Evolutionary conservation across 2,329 filamentous ascomycete species (phyloP).

Genomic region (Venturia pyrina): DNA sequence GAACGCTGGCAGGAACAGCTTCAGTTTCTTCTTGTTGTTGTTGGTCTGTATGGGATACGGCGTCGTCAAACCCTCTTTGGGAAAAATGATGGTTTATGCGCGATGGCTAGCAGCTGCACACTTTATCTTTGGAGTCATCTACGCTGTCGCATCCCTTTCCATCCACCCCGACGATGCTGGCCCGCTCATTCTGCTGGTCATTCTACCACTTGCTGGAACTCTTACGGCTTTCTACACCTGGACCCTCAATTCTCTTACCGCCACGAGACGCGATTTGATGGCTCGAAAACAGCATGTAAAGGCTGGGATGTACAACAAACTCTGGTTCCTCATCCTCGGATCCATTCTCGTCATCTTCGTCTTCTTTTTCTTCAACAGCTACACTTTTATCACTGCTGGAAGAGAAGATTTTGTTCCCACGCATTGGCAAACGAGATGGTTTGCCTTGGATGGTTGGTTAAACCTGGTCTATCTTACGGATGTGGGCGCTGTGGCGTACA

Average conservation of each 20-base stretch:
- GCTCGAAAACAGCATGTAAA: slow-evolving; percentile 92
- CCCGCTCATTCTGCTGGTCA: slow-evolving; percentile 82
- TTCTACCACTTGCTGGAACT: slow-evolving; percentile 82
- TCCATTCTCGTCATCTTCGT: slow-evolving; percentile 93
- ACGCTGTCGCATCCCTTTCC: slow-evolving; percentile 79
- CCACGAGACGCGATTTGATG: slow-evolving; percentile 90
- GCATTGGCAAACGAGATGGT: slow-evolving; percentile 97
- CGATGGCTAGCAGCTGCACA: slow-evolving; percentile 84
- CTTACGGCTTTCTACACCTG: slow-evolving; percentile 97
- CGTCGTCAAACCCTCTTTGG: slow-evolving; percentile 87
- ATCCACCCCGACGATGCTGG: slow-evolving; percentile 85
- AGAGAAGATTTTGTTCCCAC: slow-evolving; percentile 87
- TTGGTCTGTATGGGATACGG: slow-evolving; percentile 99
- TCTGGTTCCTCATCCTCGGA: slow-evolving; percentile 94
- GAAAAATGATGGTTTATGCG: slow-evolving; percentile 88
- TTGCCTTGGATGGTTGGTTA: slow-evolving; percentile 92
- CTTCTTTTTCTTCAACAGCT: slow-evolving; percentile 98
- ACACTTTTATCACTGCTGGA: slow-evolving; percentile 77
- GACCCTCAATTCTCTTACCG: slow-evolving; percentile 91
- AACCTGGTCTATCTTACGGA: slow-evolving; percentile 94
- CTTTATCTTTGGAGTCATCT: slow-evolving; percentile 90
- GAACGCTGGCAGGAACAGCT: slow-evolving; percentile 90
- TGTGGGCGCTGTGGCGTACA: slow-evolving; percentile 83
- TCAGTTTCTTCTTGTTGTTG: slow-evolving; percentile 93
- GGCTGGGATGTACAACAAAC: slow-evolving; percentile 90